Evolutionary conservation across 306 rosid species (phyloP), one percentile per base, ranked within the genome.

Genomic region (Vicia villosa): DNA sequence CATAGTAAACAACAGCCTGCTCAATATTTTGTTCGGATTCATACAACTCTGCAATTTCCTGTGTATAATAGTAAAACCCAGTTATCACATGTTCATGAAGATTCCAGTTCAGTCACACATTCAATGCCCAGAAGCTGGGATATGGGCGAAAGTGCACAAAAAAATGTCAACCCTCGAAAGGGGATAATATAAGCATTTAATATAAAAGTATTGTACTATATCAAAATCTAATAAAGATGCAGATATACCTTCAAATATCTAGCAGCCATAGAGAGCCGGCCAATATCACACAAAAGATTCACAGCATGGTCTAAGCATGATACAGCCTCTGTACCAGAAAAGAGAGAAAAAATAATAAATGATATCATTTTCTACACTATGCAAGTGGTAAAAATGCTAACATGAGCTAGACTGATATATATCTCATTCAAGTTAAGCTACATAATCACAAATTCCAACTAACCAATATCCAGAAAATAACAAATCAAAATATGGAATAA

Each of bases 231-330:
- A 69, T 68, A 63, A 69, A 73, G 38, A 58, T 24, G 20, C 58
- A 70, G 69, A 47, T 50, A 22, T 82, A 87, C 99, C 97, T 94
- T 94, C 55, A 79, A 86, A 76, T 84, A 89, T 76, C 97, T 91
- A 42, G 97, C 99, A 74, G 99, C 97, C 99, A 94, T 89, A 63
- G 82, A 88, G 70, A 94, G 95, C 84, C 97, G 85, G 78, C 99
- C 99, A 91, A 91, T 94, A 41, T 94, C 97, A 87, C 99, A 94
- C 62, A 87, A 59, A 75, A 88, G 79, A 83, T 83, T 83, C 51
- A 94, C 89, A 21, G 92, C 97, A 66, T 82, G 80, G 74, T 86
- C 83, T 74, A 93, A 78, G 90, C 97, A 86, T 76, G 91, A 72
- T 55, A 86, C 85, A 75, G 98, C 79, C 81, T 91, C 99, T 91